Evolutionary conservation across 192 early-diverging fungal genomes (phyloP).

Genomic region (Spinellus fusiger): DNA sequence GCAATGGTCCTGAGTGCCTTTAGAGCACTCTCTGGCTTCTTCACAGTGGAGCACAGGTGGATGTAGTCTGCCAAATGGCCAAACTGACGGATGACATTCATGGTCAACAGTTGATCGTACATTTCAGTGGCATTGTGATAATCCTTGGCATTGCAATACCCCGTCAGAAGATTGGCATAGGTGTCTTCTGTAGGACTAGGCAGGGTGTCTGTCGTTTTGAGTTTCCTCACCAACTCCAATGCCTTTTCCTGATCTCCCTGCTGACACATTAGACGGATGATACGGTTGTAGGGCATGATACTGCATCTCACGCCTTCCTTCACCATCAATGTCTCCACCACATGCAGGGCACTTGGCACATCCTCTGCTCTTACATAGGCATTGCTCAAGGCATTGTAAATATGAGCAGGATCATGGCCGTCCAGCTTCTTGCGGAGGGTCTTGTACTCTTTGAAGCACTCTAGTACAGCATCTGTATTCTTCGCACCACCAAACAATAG

Average conservation of each 20-base stretch:
- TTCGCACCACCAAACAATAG: constrained; percentile 31
- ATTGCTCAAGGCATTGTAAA: constrained; percentile 30
- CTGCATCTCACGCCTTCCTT: constrained; percentile 18
- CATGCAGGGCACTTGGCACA: constrained; percentile 19
- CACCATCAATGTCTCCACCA: constrained; percentile 24
- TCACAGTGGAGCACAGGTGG: constrained; percentile 6
- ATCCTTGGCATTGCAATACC: constrained; percentile 9
- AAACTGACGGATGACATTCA: constrained; percentile 18
- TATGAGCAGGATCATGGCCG: constrained; percentile 19
- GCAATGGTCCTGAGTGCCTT: constrained; percentile 12
- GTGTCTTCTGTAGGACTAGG: constrained; percentile 27
- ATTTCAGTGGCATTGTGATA: constrained; percentile 6
- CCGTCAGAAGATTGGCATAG: constrained; percentile 18
- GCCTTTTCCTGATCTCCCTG: constrained; percentile 8
- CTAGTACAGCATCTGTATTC: constrained; percentile 18
- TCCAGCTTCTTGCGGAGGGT: constrained; percentile 1
- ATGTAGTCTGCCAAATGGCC: constrained; percentile 27
- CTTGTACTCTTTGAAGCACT: constrained; percentile 33
- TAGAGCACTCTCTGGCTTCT: constrained; percentile 4
- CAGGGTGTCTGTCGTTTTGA: constrained; percentile 6
- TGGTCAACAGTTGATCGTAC: constrained; percentile 10
- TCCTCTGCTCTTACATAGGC: constrained; percentile 29
- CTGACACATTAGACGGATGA: constrained; percentile 18
- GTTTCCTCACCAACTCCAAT: neutral
- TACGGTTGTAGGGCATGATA: constrained; percentile 25